These are phyloP conservation scores for Pistacia atlantica DNA, from an alignment of 345 rosid species.

Conservation along the genomic window DNA sequence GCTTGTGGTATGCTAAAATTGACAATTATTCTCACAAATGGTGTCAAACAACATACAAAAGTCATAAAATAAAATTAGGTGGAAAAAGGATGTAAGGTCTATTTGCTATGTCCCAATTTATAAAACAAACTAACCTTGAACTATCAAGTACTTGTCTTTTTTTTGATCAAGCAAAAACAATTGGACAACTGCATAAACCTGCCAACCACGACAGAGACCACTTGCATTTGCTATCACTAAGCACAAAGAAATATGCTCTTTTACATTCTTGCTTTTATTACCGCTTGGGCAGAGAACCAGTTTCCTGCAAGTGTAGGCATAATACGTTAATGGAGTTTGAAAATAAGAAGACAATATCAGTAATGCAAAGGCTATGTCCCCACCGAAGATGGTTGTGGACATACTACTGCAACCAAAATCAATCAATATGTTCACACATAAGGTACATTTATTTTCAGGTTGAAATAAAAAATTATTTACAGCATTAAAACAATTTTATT, in stretches of 20 bases:
- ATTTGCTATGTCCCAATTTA: too few species aligned
- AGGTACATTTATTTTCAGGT: too few species aligned
- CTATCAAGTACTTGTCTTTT: conserved; percentile 31
- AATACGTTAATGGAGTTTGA: background rate
- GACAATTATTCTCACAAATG: too few species aligned
- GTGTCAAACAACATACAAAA: too few species aligned
- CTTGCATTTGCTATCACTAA: conserved; percentile 46
- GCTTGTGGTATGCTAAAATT: background rate
- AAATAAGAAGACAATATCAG: background rate
- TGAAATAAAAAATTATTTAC: too few species aligned
- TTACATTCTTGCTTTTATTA: conserved; percentile 55
- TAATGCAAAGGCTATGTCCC: background rate
- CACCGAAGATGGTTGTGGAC: background rate
- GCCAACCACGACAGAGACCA: conserved; percentile 48
- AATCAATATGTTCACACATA: background rate
- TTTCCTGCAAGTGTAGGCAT: conserved; percentile 42
- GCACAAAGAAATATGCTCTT: conserved; percentile 57
- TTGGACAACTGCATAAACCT: conserved; percentile 48
- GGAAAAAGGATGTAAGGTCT: background rate
- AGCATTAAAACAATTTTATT: too few species aligned
- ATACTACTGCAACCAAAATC: background rate
- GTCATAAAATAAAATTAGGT: background rate
- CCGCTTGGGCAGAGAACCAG: conserved; percentile 64
- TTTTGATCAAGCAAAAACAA: conserved; percentile 53
- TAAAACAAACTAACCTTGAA: conserved; percentile 32